Evolutionary conservation across 2,329 filamentous ascomycete genomes (phyloP).

Genomic region (Diplodia seriata): DNA sequence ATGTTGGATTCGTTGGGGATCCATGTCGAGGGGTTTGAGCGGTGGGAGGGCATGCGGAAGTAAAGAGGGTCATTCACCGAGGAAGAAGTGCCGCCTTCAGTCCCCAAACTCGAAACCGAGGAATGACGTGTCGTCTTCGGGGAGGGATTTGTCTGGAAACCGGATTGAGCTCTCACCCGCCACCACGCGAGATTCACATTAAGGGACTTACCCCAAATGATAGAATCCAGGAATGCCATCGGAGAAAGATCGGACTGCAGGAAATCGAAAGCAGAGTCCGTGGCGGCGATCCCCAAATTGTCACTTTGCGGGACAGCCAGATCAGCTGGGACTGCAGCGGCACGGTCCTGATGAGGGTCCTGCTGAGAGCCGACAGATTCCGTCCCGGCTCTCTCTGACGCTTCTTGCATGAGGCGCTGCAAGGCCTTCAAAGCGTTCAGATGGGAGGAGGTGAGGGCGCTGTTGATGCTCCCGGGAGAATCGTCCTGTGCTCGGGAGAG

Average conservation of each 20-base stretch:
- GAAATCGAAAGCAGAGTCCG: background rate
- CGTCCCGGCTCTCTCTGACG: background rate
- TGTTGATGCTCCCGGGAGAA: no score
- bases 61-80: background rate
- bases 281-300: background rate
- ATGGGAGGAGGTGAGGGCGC: constrained; percentile 7
- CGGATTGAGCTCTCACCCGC: background rate
- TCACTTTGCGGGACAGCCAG: background rate
- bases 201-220: constrained; percentile 18
- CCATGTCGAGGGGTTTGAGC: constrained; percentile 51
- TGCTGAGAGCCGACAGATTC: background rate
- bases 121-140: background rate
- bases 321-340: background rate
- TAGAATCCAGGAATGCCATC: constrained; percentile 22
- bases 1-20: constrained; percentile 56
- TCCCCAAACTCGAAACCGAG: background rate
- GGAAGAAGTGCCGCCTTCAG: background rate
- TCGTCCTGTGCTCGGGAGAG: background rate
- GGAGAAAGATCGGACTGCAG: constrained; percentile 11
- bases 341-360: background rate
- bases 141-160: background rate
- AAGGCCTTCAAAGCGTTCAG: constrained; percentile 13
- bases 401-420: background rate
- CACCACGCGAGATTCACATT: background rate
- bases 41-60: constrained; percentile 46